These are phyloP conservation scores for Capsicum pubescens DNA, from an alignment of 257 asterid species.

Conservation along the genomic window DNA sequence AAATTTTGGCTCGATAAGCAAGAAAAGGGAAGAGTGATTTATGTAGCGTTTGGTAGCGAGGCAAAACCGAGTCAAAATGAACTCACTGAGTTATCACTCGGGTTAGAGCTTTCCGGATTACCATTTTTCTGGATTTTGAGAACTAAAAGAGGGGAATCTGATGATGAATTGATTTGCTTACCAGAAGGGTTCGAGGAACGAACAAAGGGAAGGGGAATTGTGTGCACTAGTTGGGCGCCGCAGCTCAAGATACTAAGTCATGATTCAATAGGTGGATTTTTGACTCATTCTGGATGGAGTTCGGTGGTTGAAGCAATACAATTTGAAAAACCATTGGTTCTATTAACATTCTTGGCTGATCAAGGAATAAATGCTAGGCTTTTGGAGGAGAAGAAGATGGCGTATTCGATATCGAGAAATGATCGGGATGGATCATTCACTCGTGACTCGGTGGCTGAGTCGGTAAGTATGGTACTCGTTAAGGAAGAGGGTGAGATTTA, in stretches of 20 bases:
- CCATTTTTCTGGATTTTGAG: constrained; percentile 40
- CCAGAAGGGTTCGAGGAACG: constrained; percentile 43
- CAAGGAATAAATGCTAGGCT: constrained; percentile 47
- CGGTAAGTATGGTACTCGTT: constrained; percentile 32
- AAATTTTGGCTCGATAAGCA: too few species aligned
- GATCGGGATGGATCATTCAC: constrained; percentile 36
- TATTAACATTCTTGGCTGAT: constrained; percentile 40
- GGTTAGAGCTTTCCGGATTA: too few species aligned
- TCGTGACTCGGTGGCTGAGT: constrained; percentile 34
- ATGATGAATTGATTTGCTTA: not conserved
- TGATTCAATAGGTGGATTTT: constrained; percentile 46
- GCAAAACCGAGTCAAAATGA: too few species aligned
- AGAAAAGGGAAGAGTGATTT: too few species aligned
- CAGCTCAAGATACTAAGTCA: constrained; percentile 41
- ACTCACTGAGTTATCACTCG: too few species aligned
- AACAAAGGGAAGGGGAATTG: constrained; percentile 34
- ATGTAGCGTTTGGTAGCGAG: too few species aligned
- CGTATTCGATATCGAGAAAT: constrained; percentile 27
- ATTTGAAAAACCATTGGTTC: constrained; percentile 38
- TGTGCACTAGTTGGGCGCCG: constrained; percentile 46
- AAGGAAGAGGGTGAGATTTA: constrained; percentile 30
- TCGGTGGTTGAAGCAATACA: constrained; percentile 39
- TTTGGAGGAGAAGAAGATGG: constrained; percentile 32
- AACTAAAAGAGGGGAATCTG: not conserved
- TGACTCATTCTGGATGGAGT: constrained; percentile 49